Conservation (phyloP, 73 alveolate genomes). For the Durusdinium trenchii region DNA sequence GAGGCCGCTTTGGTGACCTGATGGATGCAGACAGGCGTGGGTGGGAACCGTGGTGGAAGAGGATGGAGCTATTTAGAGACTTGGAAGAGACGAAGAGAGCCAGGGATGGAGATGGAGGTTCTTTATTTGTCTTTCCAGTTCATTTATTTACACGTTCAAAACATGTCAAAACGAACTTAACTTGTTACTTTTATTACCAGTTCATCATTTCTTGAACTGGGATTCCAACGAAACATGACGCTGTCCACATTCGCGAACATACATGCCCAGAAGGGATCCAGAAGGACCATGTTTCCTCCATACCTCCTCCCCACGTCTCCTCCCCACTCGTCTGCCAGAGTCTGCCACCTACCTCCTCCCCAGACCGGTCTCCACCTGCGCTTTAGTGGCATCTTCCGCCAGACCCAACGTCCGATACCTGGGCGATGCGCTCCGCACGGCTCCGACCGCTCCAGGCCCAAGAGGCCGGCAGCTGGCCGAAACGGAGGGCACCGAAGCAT, state of each 20-base stretch:
- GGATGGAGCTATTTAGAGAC: not conserved
- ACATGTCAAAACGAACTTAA: not conserved
- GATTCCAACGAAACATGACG: too few species aligned
- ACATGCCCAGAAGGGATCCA: too few species aligned
- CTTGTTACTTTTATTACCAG: too few species aligned
- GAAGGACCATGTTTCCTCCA: too few species aligned
- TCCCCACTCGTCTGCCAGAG: too few species aligned
- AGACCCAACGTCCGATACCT: conserved; percentile 87
- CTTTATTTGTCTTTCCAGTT: too few species aligned
- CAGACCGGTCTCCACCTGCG: conserved; percentile 27
- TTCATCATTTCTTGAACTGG: too few species aligned
- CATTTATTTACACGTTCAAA: not conserved
- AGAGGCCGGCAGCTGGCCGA: not conserved
- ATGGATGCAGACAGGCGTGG: not conserved
- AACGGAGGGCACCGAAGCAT: not conserved
- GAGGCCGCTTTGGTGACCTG: conserved; percentile 88
- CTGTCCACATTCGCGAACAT: too few species aligned
- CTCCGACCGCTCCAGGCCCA: too few species aligned
- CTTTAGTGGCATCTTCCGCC: conserved; percentile 72
- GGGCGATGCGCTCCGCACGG: too few species aligned
- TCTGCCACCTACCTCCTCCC: not conserved
- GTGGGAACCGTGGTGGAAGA: not conserved
- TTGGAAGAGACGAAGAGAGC: not conserved
- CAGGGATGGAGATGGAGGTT: not conserved
- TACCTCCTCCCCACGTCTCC: too few species aligned